These are phyloP conservation scores for Tephrocybe rancida DNA, from an alignment of 768 basidiomycete species.

Conservation along the genomic window DNA sequence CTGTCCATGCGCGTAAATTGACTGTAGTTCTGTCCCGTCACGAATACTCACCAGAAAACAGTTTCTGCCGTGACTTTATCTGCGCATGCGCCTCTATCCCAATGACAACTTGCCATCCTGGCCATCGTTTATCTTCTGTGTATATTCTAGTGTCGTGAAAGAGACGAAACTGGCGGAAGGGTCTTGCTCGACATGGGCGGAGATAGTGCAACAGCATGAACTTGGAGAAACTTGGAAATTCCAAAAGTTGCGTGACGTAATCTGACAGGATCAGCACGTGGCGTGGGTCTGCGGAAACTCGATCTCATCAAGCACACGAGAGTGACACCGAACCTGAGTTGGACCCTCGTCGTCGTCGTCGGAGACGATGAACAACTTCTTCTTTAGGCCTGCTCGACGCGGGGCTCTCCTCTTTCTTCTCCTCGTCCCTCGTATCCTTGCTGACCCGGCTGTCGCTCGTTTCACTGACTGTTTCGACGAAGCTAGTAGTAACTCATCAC, in stretches of 20 bases:
- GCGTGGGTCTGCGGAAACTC: not conserved
- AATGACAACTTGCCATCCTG: conserved; percentile 87
- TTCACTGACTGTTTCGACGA: conserved; percentile 71
- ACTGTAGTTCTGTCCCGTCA: not conserved
- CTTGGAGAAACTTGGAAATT: not conserved
- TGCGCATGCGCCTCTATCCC: conserved; percentile 98
- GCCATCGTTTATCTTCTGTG: conserved; percentile 58
- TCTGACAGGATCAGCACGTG: conserved; percentile 17
- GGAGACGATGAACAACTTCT: conserved; percentile 25
- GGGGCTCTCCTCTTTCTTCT: conserved; percentile 27
- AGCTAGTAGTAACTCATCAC: conserved; percentile 42
- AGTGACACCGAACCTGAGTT: conserved; percentile 6
- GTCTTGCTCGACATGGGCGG: conserved; percentile 19
- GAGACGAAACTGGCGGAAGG: conserved; percentile 17
- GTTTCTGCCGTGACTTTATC: conserved; percentile 82
- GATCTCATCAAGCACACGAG: conserved; percentile 2
- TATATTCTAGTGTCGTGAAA: conserved; percentile 36
- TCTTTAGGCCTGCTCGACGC: conserved; percentile 14
- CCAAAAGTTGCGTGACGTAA: conserved; percentile 7
- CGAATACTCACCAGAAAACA: conserved; percentile 69
- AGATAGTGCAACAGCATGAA: conserved; percentile 24
- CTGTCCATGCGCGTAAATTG: conserved; percentile 22
- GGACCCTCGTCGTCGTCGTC: conserved; percentile 18
- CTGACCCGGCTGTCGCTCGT: conserved; percentile 63
- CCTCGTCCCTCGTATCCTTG: conserved; percentile 25